These are phyloP conservation scores for Dendrothele bispora DNA, from an alignment of 768 basidiomycete genomes.

Conservation along the genomic window DNA sequence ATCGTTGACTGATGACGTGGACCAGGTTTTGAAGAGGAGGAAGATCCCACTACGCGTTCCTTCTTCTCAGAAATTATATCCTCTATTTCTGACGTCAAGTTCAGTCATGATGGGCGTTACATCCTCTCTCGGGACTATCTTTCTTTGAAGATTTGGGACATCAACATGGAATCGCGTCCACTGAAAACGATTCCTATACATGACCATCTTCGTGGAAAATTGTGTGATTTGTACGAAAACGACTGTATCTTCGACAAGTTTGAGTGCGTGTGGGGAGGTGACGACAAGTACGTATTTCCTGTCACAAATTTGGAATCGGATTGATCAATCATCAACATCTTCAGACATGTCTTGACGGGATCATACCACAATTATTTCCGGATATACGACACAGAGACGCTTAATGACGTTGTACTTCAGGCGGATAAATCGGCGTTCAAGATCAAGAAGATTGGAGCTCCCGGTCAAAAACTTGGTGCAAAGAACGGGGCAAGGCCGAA, in stretches of 20 bases:
- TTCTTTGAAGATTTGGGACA: conserved; percentile 98
- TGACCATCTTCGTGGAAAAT: conserved; percentile 94
- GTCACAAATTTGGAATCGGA: conserved; percentile 4
- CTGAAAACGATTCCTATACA: conserved; percentile 98
- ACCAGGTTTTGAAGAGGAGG: conserved; percentile 96
- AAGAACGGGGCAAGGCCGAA: conserved; percentile 79
- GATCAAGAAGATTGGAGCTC: conserved; percentile 93
- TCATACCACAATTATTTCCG: conserved; percentile 99
- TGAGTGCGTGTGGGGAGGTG: conserved; percentile 97
- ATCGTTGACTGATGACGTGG: conserved; percentile 13
- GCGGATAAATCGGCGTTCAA: conserved; percentile 99
- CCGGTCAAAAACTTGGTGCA: conserved; percentile 64
- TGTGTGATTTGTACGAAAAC: conserved; percentile 98
- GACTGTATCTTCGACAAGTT: conserved; percentile 99
- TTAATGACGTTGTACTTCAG: conserved; percentile 90
- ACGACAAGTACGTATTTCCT: conserved; percentile 80
- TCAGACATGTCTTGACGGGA: conserved; percentile 94
- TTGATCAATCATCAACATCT: conserved; percentile 9
- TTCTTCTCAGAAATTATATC: conserved; percentile 99
- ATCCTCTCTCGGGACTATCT: conserved; percentile 97
- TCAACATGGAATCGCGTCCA: conserved; percentile 97
- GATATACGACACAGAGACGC: conserved; percentile 91
- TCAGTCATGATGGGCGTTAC: conserved; percentile 95
- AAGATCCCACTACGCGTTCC: conserved; percentile 94
- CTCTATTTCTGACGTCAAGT: conserved; percentile 99